phyloP scores from a whole-genome alignment of 257 asterid genomes.

The Apocynum venetum region DNA sequence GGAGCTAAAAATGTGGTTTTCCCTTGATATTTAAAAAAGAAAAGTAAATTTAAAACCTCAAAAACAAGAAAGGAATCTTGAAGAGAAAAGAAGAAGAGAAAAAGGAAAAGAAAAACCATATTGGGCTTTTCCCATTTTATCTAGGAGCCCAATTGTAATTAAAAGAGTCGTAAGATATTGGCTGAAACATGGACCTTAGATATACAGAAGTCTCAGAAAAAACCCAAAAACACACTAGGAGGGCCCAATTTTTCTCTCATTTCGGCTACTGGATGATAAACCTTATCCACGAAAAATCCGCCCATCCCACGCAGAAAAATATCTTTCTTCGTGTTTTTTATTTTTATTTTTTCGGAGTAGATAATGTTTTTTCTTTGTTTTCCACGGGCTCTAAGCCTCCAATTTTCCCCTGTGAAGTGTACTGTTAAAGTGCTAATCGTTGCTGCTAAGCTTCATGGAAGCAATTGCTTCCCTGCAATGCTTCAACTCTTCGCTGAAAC shows the following conservation, averaged over 20 bases:
- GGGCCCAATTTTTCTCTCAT: background rate
- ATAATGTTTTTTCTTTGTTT: background rate
- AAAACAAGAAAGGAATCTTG: too few species aligned
- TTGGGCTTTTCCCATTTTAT: too few species aligned
- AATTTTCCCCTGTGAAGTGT: background rate
- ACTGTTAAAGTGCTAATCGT: conserved; percentile 4
- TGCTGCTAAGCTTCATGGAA: conserved; percentile 33
- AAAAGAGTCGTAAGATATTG: too few species aligned
- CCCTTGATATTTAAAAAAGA: too few species aligned
- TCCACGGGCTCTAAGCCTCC: background rate
- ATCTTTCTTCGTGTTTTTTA: background rate
- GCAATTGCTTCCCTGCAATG: conserved; percentile 27
- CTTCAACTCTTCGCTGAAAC: conserved; percentile 24
- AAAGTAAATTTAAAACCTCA: too few species aligned
- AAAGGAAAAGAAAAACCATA: too few species aligned
- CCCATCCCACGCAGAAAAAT: background rate
- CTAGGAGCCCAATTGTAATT: too few species aligned
- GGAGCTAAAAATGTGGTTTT: too few species aligned
- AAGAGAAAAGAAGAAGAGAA: too few species aligned
- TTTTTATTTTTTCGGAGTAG: background rate
- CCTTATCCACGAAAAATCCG: conserved; percentile 35
- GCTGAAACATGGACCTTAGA: too few species aligned
- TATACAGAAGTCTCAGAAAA: background rate
- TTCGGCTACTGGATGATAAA: conserved; percentile 4
- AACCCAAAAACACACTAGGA: background rate